Conservation (phyloP, 176 grass and related monocot species). For the Rhynchospora pubera region DNA sequence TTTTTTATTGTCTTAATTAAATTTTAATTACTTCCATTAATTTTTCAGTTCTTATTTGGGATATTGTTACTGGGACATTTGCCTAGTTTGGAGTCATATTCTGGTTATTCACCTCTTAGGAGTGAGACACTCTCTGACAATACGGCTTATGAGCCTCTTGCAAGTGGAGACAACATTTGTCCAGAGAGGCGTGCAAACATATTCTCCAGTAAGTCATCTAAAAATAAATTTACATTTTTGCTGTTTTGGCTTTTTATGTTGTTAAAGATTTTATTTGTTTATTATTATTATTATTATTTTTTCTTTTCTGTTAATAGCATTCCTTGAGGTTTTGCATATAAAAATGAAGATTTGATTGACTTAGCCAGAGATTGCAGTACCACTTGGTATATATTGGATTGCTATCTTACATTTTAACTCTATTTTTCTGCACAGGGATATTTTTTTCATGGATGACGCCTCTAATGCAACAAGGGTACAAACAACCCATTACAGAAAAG, state of each 20-base stretch:
- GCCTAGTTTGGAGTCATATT: constrained; percentile 74
- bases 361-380: background rate
- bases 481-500: constrained; percentile 66
- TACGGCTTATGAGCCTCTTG: constrained; percentile 75
- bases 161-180: constrained; percentile 74
- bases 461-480: constrained; percentile 92
- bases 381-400: background rate
- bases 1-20: background rate
- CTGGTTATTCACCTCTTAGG: constrained; percentile 71
- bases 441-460: constrained; percentile 98
- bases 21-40: background rate
- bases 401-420: background rate
- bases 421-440: constrained; percentile 45
- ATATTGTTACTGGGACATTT: constrained; percentile 76
- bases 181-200: constrained; percentile 62
- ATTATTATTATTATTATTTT: background rate
- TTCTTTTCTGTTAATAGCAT: background rate
- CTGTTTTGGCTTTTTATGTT: constrained; percentile 11
- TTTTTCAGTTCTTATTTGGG: constrained; percentile 82
- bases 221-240: constrained; percentile 20
- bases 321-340: background rate
- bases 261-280: background rate
- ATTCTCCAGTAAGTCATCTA: constrained; percentile 55
- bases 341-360: background rate
- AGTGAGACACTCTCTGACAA: constrained; percentile 46